Base-by-base conservation (phyloP, 768 basidiomycete species). In the Jaapia argillacea region DNA sequence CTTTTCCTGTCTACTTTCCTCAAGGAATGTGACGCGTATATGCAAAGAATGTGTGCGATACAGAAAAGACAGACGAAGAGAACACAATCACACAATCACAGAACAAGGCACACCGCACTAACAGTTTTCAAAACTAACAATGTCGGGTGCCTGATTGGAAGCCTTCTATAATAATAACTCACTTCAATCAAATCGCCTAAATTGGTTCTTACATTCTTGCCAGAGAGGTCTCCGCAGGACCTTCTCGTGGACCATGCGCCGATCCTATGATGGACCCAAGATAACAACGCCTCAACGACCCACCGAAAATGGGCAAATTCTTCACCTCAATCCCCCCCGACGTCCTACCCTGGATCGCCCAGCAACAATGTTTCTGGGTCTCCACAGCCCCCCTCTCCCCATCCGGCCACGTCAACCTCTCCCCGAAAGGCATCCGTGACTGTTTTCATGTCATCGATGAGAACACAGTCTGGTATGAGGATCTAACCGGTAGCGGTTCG, bases 331-430 rank as follows among this genome's bases (percentile, higher is more conserved):
- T 84, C 6, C 74, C 80, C 0, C 61, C 65, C 4, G 64, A 70
- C 43, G 61, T 75, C 18, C 52, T 73, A 20, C 60, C 67, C 42
- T 85, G 79, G 81, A 71, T 83, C 6, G 47, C 61, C 20, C 64
- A 71, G 45, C 81, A 85, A 57, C 68, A 81, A 42, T 63, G 84
- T 46, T 85, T 84, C 56, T 85, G 79, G 75, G 80, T 86, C 7
- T 80, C 77, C 0, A 74, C 77, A 2, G 77, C 79, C 0, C 81
- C 82, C 10, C 70, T 83, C 16, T 63, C 60, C 6, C 55, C 53
- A 0, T 67, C 73, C 7, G 81, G 79, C 0, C 76, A 79, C 41
- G 68, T 86, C 37, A 85, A 85, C 50, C 56, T 85, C 21, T 82
- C 79, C 0, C 80, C 82, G 0, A 85, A 85, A 51, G 78, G 77